phyloP scores from a whole-genome alignment of 257 asterid species.

The Rauvolfia tetraphylla region DNA sequence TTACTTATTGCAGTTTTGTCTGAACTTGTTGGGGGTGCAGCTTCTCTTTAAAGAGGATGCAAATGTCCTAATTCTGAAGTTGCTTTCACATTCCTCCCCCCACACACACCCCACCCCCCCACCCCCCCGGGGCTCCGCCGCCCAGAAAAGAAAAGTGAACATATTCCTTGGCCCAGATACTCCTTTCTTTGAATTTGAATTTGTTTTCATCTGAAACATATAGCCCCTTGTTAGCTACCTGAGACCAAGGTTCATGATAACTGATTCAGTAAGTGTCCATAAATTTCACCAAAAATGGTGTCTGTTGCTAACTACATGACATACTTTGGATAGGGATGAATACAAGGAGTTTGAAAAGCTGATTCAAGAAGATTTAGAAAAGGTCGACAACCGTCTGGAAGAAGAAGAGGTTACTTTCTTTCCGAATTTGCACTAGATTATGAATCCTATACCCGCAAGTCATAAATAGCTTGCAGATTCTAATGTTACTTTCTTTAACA shows the following conservation, averaged over 20 bases:
- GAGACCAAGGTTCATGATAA: background rate
- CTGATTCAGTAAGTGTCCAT: background rate
- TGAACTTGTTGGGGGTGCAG: slow-evolving; percentile 5
- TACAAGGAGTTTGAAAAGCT: slow-evolving; percentile 89
- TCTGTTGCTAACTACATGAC: slow-evolving; percentile 2
- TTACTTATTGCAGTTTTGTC: background rate
- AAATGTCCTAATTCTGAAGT: background rate
- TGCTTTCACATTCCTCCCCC: background rate
- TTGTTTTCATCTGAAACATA: background rate
- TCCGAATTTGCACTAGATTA: slow-evolving; percentile 5
- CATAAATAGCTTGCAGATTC: slow-evolving; percentile 7
- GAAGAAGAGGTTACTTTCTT: slow-evolving; percentile 81
- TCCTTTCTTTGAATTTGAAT: background rate
- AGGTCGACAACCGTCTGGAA: slow-evolving; percentile 81
- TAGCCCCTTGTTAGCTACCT: background rate
- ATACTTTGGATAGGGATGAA: slow-evolving; percentile 62
- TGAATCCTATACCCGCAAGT: slow-evolving; percentile 3
- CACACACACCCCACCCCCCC: background rate
- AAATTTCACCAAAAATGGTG: background rate
- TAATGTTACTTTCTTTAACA: slow-evolving; percentile 21
- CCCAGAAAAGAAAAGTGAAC: background rate
- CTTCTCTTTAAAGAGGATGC: background rate
- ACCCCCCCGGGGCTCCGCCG: background rate
- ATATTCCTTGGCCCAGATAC: background rate
- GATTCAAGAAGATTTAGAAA: slow-evolving; percentile 79